Base-by-base conservation (phyloP, 768 basidiomycete genomes). In the Suillus sp. region DNA sequence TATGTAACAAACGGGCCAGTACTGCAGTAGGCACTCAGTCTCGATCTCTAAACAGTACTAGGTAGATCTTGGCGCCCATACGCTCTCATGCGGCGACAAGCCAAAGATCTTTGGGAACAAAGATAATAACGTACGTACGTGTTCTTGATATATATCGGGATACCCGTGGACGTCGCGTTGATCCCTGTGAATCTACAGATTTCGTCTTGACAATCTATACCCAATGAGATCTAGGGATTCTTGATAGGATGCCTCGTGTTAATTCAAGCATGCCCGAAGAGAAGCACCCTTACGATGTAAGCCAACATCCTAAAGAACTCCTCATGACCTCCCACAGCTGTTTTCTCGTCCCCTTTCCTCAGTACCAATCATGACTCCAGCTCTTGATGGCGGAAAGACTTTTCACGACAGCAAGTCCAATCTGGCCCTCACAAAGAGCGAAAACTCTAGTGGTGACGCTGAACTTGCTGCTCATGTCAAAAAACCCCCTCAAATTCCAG, bases 251-350 rank as follows among this genome's bases (percentile, higher is more conserved):
- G 62, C 61, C 62, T 65, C 61, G 30, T 38, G 47, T 61, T 16
- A 53, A 40, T 55, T 8, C 50, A 62, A 45, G 22, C 35, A 48
- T 61, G 42, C 37, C 64, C 64, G 64, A 67, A 67, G 40, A 65
- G 66, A 67, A 67, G 64, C 57, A 20, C 5, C 38, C 11, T 27
- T 22, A 45, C 25, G 37, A 59, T 55, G 35, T 38, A 42, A 48
- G 37, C 40, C 50, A 59, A 62, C 53, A n/a, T 59, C 66, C 62
- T 67, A 67, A 66, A 67, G 66, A 56, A 65, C 64, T 13, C 38
- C 42, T 37, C 13, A 35, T 48, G 40, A 42, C 50, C 22, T 30
- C 30, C 37, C 30, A 35, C 30, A 27, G 16, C 35, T 22, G 50
- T 50, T 32, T 38, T 59, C 54, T 18, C 57, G 14, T 48, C 43